A percentile compares a stretch with the other conserved stretches of the same genome.
Conservation (phyloP, 345 rosid genomes). For the Citrus inodora region DNA sequence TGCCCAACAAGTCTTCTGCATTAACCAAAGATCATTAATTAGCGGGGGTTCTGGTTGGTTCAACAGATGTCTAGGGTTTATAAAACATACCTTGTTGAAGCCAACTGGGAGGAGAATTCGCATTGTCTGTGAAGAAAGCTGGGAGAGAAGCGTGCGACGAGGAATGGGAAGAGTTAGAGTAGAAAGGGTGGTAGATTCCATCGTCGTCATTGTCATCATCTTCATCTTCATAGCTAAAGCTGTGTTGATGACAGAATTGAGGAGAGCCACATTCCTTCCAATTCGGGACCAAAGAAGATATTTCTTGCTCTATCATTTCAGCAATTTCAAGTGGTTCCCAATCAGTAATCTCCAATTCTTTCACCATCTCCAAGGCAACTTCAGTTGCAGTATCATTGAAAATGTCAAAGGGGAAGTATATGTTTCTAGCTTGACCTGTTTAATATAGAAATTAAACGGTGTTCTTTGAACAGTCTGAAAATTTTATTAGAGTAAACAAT, state of each 20-base stretch:
- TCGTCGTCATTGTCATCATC: slow-evolving; percentile 35
- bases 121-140: slow-evolving; percentile 18
- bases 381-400: slow-evolving; percentile 66
- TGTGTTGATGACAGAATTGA: slow-evolving; percentile 30
- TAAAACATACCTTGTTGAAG: slow-evolving; percentile 15
- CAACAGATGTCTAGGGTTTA: background rate
- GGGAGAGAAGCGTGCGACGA: slow-evolving; percentile 58
- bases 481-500: background rate
- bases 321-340: slow-evolving; percentile 78
- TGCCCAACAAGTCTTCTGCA: slow-evolving; percentile 35
- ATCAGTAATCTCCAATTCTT: slow-evolving; percentile 68
- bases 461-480: background rate
- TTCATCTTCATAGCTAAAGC: slow-evolving; percentile 39
- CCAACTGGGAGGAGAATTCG: slow-evolving; percentile 17
- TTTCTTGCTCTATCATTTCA: slow-evolving; percentile 74
- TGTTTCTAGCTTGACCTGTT: slow-evolving; percentile 83
- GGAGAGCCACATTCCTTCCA: slow-evolving; percentile 44
- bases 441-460: background rate
- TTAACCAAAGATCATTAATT: background rate
- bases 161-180: slow-evolving; percentile 37
- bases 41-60: background rate
- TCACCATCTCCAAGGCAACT: slow-evolving; percentile 93
- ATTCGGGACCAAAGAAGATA: slow-evolving; percentile 60
- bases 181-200: slow-evolving; percentile 34
- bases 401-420: slow-evolving; percentile 76